Percentiles rank a stretch among this genome's conserved stretches.
These are phyloP conservation scores for Peronospora destructor DNA, from an alignment of 352 stramenopile genomes.

Conservation along the genomic window DNA sequence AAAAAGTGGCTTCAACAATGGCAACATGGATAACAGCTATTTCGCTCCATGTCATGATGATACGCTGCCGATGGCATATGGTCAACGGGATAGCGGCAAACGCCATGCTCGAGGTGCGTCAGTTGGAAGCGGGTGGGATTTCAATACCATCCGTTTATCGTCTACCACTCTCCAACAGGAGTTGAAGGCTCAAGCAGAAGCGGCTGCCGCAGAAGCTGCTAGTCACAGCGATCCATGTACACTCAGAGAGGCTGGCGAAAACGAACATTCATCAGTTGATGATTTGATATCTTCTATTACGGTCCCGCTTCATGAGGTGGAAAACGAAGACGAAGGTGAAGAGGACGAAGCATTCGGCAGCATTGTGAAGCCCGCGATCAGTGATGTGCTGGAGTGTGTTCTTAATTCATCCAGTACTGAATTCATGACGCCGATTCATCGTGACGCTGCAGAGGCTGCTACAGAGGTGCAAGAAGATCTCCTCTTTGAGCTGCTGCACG, in stretches of 20 bases:
- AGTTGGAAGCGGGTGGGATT: slow-evolving; percentile 67
- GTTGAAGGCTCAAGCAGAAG: slow-evolving; percentile 26
- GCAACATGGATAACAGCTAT: slow-evolving; percentile 13
- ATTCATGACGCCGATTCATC: slow-evolving; percentile 20
- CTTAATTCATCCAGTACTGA: slow-evolving; percentile 21
- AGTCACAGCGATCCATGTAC: slow-evolving; percentile 1
- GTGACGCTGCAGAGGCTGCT: slow-evolving; percentile 22
- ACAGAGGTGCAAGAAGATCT: slow-evolving; percentile 56
- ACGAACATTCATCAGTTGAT: slow-evolving; percentile 3
- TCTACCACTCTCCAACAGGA: slow-evolving; percentile 33
- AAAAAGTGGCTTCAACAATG: slow-evolving; percentile 12
- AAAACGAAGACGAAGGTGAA: slow-evolving; percentile 20
- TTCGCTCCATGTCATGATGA: slow-evolving; percentile 16
- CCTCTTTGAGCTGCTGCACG: slow-evolving; percentile 72
- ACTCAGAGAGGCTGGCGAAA: slow-evolving; percentile 1
- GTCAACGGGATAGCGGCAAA: slow-evolving; percentile 33
- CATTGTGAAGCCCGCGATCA: slow-evolving; percentile 75
- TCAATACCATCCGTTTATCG: slow-evolving; percentile 62
- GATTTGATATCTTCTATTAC: slow-evolving; percentile 6
- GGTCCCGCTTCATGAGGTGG: slow-evolving; percentile 16
- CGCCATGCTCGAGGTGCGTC: slow-evolving; percentile 35
- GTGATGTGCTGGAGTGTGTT: slow-evolving; percentile 55
- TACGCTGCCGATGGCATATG: slow-evolving; percentile 18
- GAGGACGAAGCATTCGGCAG: slow-evolving; percentile 53
- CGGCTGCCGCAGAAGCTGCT: slow-evolving; percentile 4